Conservation (phyloP, 192 early-diverging fungal species). For the Hyaloraphidium curvatum region DNA sequence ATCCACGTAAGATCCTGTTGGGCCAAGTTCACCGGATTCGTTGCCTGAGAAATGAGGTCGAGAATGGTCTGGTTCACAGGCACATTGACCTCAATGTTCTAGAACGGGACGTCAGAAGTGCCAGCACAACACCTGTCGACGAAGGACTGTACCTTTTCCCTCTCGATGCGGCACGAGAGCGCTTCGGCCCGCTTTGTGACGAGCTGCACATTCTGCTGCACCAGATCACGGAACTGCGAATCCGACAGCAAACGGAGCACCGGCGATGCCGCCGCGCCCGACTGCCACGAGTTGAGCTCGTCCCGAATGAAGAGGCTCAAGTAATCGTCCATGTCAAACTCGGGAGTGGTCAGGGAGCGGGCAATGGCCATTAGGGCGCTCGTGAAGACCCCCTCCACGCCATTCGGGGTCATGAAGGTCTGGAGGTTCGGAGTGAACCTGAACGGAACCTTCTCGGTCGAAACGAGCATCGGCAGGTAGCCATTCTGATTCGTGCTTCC, state of each 20-base stretch:
- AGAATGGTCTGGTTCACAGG: constrained; percentile 72
- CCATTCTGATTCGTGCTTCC: neutral
- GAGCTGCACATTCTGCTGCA: constrained; percentile 48
- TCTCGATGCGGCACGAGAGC: constrained; percentile 50
- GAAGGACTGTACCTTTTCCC: constrained; percentile 36
- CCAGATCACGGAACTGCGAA: constrained; percentile 37
- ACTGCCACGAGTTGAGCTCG: constrained; percentile 37
- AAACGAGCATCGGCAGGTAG: constrained; percentile 30
- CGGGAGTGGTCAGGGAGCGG: constrained; percentile 59
- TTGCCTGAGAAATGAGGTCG: constrained; percentile 76
- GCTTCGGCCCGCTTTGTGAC: constrained; percentile 45
- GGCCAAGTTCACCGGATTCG: constrained; percentile 78
- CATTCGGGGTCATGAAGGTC: constrained; percentile 78
- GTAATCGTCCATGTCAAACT: constrained; percentile 82
- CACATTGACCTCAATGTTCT: constrained; percentile 15
- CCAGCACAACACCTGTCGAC: neutral
- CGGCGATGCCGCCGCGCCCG: constrained; percentile 22
- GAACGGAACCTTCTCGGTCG: constrained; percentile 84
- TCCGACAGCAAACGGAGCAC: constrained; percentile 42
- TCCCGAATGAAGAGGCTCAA: constrained; percentile 87
- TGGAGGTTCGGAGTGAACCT: constrained; percentile 95
- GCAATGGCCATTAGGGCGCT: constrained; percentile 67
- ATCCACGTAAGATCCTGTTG: constrained; percentile 91
- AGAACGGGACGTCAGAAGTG: neutral
- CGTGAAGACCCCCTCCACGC: constrained; percentile 83